Conservation (phyloP, 345 rosid species). For the Moringa oleifera region DNA sequence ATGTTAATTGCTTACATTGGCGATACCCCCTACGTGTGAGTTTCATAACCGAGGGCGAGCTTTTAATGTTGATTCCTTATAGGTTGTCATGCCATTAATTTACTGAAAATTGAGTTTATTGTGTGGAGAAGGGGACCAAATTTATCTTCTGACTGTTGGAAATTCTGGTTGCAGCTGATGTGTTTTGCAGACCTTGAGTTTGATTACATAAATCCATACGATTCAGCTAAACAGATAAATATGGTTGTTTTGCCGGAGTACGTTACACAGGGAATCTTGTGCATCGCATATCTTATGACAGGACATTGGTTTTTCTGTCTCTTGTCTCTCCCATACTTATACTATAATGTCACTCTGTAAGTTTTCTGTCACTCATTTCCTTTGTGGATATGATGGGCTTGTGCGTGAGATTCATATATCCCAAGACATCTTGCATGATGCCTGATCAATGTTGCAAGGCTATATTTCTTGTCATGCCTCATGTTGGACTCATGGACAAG, state of each 20-base stretch:
- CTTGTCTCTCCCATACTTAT: slow-evolving; percentile 35
- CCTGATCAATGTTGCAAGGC: not conserved
- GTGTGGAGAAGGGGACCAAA: too few relatives aligned
- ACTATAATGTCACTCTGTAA: slow-evolving; percentile 31
- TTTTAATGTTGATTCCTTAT: not conserved
- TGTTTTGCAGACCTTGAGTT: slow-evolving; percentile 36
- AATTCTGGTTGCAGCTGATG: slow-evolving; percentile 29
- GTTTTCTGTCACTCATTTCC: slow-evolving; percentile 6
- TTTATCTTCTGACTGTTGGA: slow-evolving; percentile 1
- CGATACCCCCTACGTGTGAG: too few relatives aligned
- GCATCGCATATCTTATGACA: slow-evolving; percentile 26
- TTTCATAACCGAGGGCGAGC: not conserved
- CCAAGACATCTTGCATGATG: not conserved
- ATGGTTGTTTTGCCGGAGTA: slow-evolving; percentile 33
- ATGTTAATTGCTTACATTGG: not conserved
- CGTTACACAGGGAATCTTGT: slow-evolving; percentile 27
- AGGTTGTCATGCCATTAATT: not conserved
- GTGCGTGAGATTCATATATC: not conserved
- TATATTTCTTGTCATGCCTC: too few relatives aligned
- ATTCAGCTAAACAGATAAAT: slow-evolving; percentile 28
- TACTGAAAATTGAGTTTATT: not conserved
- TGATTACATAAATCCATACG: slow-evolving; percentile 44
- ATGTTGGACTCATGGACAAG: too few relatives aligned
- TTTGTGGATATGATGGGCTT: too few relatives aligned
- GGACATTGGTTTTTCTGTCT: slow-evolving; percentile 41